phyloP scores from a whole-genome alignment of 306 rosid species.

The Trichosanthes truncata region DNA sequence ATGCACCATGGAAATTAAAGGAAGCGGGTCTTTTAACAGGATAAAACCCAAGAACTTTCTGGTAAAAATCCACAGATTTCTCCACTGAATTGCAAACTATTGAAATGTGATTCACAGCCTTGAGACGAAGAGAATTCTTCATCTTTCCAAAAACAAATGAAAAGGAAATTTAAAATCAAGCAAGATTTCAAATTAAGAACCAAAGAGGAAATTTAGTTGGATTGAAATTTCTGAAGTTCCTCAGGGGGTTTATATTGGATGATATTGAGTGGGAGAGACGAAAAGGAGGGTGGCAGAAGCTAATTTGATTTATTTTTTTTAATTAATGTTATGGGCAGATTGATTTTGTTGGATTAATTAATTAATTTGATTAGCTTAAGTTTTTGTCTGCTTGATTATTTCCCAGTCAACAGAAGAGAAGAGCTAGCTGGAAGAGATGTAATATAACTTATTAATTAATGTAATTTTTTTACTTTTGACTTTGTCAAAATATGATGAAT shows the following conservation, averaged over 20 bases:
- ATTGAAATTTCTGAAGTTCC: background rate
- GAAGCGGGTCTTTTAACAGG: conserved; percentile 38
- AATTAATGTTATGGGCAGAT: background rate
- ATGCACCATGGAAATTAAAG: conserved; percentile 38
- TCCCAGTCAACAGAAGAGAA: background rate
- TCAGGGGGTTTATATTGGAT: background rate
- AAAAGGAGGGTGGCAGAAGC: background rate
- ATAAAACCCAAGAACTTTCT: conserved; percentile 55
- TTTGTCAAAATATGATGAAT: background rate
- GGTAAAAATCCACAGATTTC: conserved; percentile 50
- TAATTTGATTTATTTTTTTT: background rate
- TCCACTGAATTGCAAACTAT: conserved; percentile 52
- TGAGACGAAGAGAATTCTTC: conserved; percentile 53
- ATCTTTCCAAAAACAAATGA: background rate
- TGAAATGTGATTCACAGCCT: conserved; percentile 82
- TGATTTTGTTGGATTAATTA: background rate
- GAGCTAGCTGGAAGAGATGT: background rate
- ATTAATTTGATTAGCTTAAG: background rate
- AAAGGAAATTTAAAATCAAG: background rate
- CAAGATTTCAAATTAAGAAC: background rate
- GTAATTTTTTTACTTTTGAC: background rate
- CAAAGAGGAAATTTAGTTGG: background rate
- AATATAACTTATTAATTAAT: background rate
- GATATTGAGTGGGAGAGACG: background rate
- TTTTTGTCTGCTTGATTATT: background rate